Conservation (phyloP, 352 stramenopile species). For the Phytophthora tubulina region DNA sequence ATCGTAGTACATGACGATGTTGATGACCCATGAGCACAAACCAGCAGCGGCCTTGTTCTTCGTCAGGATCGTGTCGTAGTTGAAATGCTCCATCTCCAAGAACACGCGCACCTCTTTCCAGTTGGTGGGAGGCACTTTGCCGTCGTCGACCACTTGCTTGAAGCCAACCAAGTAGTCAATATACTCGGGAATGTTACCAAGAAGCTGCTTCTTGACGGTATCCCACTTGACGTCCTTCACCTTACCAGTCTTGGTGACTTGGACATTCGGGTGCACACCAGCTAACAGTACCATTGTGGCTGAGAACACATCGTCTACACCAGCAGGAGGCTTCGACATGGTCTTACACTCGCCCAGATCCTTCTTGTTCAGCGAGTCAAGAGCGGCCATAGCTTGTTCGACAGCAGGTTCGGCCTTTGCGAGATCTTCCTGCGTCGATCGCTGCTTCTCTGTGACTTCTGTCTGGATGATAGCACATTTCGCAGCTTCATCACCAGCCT, state of each 20-base stretch:
- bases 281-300: conserved; percentile 95
- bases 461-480: conserved; percentile 95
- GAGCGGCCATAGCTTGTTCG: conserved; percentile 95
- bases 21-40: conserved; percentile 95
- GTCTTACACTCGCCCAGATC: conserved; percentile 97
- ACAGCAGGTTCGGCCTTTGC: conserved; percentile 96
- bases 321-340: conserved; percentile 95
- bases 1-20: conserved; percentile 98
- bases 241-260: conserved; percentile 95
- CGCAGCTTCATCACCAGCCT: conserved; percentile 92
- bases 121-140: conserved; percentile 92
- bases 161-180: conserved; percentile 95
- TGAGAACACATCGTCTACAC: conserved; percentile 96
- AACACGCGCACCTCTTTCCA: conserved; percentile 96
- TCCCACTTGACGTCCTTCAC: conserved; percentile 97
- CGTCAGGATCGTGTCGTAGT: conserved; percentile 94
- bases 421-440: conserved; percentile 90
- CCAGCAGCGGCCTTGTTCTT: conserved; percentile 96
- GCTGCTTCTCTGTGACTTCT: conserved; percentile 95
- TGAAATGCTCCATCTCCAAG: conserved; percentile 95
- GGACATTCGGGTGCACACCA: conserved; percentile 94
- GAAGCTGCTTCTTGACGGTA: conserved; percentile 94
- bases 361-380: conserved; percentile 97
- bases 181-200: conserved; percentile 97
- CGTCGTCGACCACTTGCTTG: conserved; percentile 95